A percentile compares a stretch with the other conserved stretches of the same genome.
These are phyloP conservation scores for Penicillium sp. DNA, from an alignment of 2,329 filamentous ascomycete species.

Conservation along the genomic window DNA sequence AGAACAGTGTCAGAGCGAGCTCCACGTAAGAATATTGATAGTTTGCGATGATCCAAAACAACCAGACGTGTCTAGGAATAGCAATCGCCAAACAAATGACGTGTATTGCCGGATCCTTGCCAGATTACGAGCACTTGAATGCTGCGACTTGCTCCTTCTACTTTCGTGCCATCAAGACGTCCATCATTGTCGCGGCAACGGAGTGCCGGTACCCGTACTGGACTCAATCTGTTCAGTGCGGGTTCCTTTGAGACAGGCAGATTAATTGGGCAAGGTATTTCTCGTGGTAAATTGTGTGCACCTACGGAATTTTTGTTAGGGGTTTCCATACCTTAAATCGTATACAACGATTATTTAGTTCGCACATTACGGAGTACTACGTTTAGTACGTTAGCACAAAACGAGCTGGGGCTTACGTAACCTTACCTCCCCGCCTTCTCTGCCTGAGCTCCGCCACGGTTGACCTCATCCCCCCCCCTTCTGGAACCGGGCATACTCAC, in stretches of 20 bases:
- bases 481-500: slow-evolving; percentile 7
- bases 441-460: slow-evolving; percentile 30
- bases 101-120: neutral
- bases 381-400: neutral
- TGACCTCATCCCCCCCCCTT: slow-evolving; percentile 22
- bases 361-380: slow-evolving; percentile 16
- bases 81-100: neutral
- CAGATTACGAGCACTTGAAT: too few species aligned
- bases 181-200: neutral
- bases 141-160: neutral
- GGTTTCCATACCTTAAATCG: neutral
- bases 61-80: neutral
- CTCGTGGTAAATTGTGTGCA: neutral
- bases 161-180: neutral
- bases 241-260: neutral
- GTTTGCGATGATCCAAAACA: neutral
- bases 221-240: neutral
- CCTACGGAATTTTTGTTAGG: neutral
- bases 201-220: neutral
- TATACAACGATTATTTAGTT: neutral
- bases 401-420: slow-evolving; percentile 20
- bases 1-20: neutral
- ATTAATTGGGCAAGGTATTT: neutral
- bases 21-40: slow-evolving; percentile 6
- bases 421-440: slow-evolving; percentile 29